A percentile compares a stretch with the other conserved stretches of the same genome.
Evolutionary conservation across 441 rosid species (phyloP).

Genomic region (Populus tomentosa): DNA sequence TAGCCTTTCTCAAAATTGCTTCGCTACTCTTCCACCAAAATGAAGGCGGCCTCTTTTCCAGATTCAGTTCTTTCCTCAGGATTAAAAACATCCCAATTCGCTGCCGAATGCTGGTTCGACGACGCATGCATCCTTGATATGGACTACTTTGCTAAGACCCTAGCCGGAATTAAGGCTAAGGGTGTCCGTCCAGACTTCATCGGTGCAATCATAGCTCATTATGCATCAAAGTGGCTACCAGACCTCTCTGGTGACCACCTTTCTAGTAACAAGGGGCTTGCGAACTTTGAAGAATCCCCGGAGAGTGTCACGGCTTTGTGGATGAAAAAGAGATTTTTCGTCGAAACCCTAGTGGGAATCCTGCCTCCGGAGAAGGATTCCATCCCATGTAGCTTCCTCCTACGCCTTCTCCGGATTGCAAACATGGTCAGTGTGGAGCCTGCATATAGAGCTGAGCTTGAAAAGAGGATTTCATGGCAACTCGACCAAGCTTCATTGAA

Average conservation of each 20-base stretch:
- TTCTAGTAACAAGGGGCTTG: slow-evolving; percentile 14
- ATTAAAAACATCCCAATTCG: slow-evolving; percentile 25
- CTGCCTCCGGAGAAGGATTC: slow-evolving; percentile 83
- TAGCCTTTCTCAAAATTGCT: background rate
- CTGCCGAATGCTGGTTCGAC: slow-evolving; percentile 55
- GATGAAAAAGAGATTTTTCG: slow-evolving; percentile 73
- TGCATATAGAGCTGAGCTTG: slow-evolving; percentile 53
- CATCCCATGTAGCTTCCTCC: slow-evolving; percentile 68
- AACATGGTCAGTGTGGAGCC: slow-evolving; percentile 65
- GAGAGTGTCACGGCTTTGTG: slow-evolving; percentile 60
- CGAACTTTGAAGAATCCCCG: slow-evolving; percentile 30
- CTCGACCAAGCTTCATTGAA: slow-evolving; percentile 77
- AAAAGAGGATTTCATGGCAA: slow-evolving; percentile 68
- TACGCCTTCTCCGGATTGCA: slow-evolving; percentile 72
- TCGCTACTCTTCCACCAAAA: background rate
- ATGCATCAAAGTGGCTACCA: slow-evolving; percentile 86
- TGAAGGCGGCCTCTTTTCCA: slow-evolving; percentile 38
- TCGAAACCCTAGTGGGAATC: slow-evolving; percentile 68
- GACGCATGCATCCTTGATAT: slow-evolving; percentile 78
- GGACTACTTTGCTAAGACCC: slow-evolving; percentile 73
- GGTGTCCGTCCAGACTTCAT: slow-evolving; percentile 77
- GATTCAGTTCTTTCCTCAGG: slow-evolving; percentile 32
- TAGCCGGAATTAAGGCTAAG: slow-evolving; percentile 66
- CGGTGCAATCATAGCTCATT: slow-evolving; percentile 79
- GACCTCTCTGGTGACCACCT: slow-evolving; percentile 38